Evolutionary conservation across 257 asterid species (phyloP).

Genomic region (Salvia rosmarinus): DNA sequence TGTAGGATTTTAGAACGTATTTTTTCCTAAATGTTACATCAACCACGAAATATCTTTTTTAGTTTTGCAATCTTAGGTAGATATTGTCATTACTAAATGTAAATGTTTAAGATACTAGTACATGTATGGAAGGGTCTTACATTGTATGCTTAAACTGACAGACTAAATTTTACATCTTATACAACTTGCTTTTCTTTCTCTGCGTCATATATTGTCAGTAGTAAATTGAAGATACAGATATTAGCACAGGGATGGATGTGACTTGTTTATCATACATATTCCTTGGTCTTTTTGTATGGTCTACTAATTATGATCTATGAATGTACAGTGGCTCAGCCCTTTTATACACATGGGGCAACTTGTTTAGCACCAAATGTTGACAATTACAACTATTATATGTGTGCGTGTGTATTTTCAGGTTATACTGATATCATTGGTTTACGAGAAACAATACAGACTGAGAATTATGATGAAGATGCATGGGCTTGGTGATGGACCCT

Average conservation of each 20-base stretch:
- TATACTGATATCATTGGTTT: conserved; percentile 71
- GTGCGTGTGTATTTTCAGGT: conserved; percentile 53
- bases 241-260: no score
- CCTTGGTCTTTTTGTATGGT: not conserved
- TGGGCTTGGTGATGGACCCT: conserved; percentile 96
- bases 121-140: not conserved
- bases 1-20: conserved; percentile 13
- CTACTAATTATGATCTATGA: not conserved
- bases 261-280: no score
- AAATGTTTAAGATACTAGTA: not conserved
- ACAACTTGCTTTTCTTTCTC: no score
- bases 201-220: no score
- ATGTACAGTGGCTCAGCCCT: not conserved
- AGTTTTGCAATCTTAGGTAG: not conserved
- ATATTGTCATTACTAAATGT: not conserved
- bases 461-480: conserved; percentile 99
- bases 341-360: not conserved
- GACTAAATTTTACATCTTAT: no score
- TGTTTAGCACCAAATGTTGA: not conserved
- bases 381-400: conserved; percentile 29
- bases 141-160: no score
- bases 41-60: not conserved
- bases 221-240: no score
- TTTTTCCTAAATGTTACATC: conserved; percentile 11
- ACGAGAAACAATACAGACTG: conserved; percentile 82